These are phyloP conservation scores for Aspergillus luchuensis DNA, from an alignment of 2,329 filamentous ascomycete species.

Conservation along the genomic window DNA sequence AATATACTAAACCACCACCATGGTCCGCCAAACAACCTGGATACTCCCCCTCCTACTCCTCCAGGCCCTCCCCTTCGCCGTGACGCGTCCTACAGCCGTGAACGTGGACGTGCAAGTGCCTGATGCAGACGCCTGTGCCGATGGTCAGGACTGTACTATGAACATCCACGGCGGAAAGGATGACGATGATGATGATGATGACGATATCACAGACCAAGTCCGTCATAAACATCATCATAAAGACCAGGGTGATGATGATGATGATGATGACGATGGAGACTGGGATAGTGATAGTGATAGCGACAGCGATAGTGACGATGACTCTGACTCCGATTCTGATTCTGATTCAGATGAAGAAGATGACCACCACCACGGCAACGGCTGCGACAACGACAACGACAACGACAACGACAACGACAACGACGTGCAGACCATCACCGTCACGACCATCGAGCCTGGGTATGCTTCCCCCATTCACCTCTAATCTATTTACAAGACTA, in stretches of 20 bases:
- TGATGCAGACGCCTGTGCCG: background rate
- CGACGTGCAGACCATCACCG: background rate
- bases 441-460: background rate
- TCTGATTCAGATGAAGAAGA: background rate
- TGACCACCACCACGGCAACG: background rate
- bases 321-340: background rate
- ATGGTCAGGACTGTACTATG: background rate
- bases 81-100: background rate
- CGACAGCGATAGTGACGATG: background rate
- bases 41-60: background rate
- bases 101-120: background rate
- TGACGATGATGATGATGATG: too few relatives aligned
- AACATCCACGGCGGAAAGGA: too few relatives aligned
- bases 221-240: too few relatives aligned
- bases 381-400: background rate
- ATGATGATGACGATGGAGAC: too few relatives aligned
- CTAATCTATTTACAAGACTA: too few relatives aligned
- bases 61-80: background rate
- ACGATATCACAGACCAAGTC: too few relatives aligned
- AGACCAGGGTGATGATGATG: too few relatives aligned
- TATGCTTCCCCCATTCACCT: background rate
- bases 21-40: background rate
- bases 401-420: background rate
- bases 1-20: background rate
- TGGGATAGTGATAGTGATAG: background rate